Base-by-base conservation (phyloP, 108 stramenopile species). In the Chaetoceros muelleri region DNA sequence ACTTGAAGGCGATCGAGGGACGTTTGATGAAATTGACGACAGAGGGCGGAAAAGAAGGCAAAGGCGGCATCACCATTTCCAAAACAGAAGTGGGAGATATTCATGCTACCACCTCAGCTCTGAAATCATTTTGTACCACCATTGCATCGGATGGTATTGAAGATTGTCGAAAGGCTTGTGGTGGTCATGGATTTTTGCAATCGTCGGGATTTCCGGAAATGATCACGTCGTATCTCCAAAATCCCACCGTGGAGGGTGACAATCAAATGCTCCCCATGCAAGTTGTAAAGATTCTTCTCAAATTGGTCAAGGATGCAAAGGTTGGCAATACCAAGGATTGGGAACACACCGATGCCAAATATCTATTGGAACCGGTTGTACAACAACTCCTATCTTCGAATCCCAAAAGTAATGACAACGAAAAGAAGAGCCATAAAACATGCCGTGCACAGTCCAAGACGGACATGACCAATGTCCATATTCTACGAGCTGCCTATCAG, bases 61-160 rank as follows among this genome's bases (percentile, higher is more conserved):
- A 71, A 0, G 74, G 74, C 2, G 65, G 58, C 28, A 66, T 34
- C 45, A 61, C 65, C 10, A 79, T 94, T 19, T 69, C 70, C 24
- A 90, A 88, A 67, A 55, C 48, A 5, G 70, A 78, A 53, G 87
- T 95, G 13, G 68, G 72, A 8, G 93, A 96, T 55, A 75, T 95
- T 47, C 95, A 96, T 68, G 95, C 95, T 0, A 72, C 90, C 23
- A 81, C 82, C 30, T 96, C 95, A n/a, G 76, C 85, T 13, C 61
- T 95, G 45, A 96, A 96, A 71, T 88, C 93, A n/a, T 88, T 82
- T 60, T 80, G 73, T 31, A 87, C 92, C n/a, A 76, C 79, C 22
- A 76, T 94, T 49, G 76, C 94, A 22, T 93, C 93, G 19, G 91
- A 91, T 68, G 96, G 96, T 24, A 91, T 97, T 51, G 96, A 97